These are phyloP conservation scores for Chalciporus sp. DNA, from an alignment of 1,284 basidiomycete species.

Conservation along the genomic window DNA sequence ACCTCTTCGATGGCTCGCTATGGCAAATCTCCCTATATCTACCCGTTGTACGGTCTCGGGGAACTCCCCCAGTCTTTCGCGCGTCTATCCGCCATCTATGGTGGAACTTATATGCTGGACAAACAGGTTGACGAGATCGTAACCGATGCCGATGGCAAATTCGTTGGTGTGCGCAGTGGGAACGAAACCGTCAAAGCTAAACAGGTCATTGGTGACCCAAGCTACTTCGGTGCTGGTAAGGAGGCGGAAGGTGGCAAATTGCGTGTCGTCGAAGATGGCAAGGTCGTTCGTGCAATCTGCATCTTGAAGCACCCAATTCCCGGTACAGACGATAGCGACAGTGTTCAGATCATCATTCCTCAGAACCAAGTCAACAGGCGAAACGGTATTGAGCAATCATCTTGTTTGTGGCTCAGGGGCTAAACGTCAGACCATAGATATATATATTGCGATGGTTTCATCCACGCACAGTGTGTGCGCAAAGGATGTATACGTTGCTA, in stretches of 20 bases:
- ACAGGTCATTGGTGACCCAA: conserved; percentile 97
- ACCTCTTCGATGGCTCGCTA: conserved; percentile 99
- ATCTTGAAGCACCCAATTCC: conserved; percentile 98
- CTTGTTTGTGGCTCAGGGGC: conserved; percentile 6
- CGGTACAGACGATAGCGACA: conserved; percentile 94
- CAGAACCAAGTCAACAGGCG: conserved; percentile 96
- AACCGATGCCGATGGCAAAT: conserved; percentile 84
- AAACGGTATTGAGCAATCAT: conserved; percentile 70
- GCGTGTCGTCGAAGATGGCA: conserved; percentile 89
- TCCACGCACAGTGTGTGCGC: conserved; percentile 97
- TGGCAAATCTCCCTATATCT: conserved; percentile 99
- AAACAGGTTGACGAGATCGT: conserved; percentile 94
- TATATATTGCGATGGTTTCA: conserved; percentile 98
- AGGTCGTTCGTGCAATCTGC: conserved; percentile 97
- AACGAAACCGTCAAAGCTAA: conserved; percentile 96
- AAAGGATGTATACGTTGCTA: conserved; percentile 93
- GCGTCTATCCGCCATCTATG: conserved; percentile 97
- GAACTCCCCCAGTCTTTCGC: conserved; percentile 99
- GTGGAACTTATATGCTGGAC: conserved; percentile 99
- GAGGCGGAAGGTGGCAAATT: conserved; percentile 72
- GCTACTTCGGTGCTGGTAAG: conserved; percentile 88
- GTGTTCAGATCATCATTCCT: conserved; percentile 97
- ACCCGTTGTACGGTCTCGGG: conserved; percentile 98
- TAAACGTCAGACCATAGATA: conserved; percentile 61
- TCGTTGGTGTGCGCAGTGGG: conserved; percentile 89